Base-by-base conservation (phyloP, 1,284 basidiomycete species). In the Schizophyllum commune region DNA sequence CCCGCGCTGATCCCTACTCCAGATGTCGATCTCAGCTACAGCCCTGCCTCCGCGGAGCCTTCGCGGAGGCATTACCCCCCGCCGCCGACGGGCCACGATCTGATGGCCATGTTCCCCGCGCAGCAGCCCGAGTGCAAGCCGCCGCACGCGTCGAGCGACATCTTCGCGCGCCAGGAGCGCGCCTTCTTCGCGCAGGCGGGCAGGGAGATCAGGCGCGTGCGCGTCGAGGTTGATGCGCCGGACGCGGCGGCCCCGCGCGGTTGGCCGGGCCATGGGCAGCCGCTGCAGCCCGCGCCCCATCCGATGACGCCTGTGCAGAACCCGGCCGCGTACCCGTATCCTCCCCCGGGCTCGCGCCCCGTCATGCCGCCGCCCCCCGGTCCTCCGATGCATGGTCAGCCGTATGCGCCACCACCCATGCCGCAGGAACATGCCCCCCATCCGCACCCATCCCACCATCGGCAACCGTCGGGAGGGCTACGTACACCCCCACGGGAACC, bases 51-150 rank as follows among this genome's bases (percentile, higher is more conserved):
- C 53, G 53, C 61, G 54, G 80, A 80, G 66, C 72, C 76, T 52
- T 69, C 73, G 5, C 72, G 76, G 5, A 75, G 83, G 60, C 83
- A 83, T 65, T 88, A 84, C 68, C 88, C 88, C 21, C 80, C 85
- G 0, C 88, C 88, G 0, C 85, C 86, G 4, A 89, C 87, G 0
- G 88, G 88, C 1, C 88, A 91, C 66, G 87, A 91, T 65, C 79
- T 91, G 66, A 91, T 91, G 88, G 85, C 85, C 9, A 80, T 91
- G 74, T 90, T 90, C 69, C 88, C 88, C 1, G 80, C 88, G 4
- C 75, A 83, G 6, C 79, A 85, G 7, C 87, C 87, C 2, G 76
- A 81, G 57, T 78, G 57, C 27, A 55, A n/a, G 6, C 34, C 27
- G 15, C 52, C 27, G 34, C 21, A n/a, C 19, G 51, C 55, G 58